phyloP scores from a whole-genome alignment of 2,329 filamentous ascomycete species.

The Daldinia eschscholtzii region DNA sequence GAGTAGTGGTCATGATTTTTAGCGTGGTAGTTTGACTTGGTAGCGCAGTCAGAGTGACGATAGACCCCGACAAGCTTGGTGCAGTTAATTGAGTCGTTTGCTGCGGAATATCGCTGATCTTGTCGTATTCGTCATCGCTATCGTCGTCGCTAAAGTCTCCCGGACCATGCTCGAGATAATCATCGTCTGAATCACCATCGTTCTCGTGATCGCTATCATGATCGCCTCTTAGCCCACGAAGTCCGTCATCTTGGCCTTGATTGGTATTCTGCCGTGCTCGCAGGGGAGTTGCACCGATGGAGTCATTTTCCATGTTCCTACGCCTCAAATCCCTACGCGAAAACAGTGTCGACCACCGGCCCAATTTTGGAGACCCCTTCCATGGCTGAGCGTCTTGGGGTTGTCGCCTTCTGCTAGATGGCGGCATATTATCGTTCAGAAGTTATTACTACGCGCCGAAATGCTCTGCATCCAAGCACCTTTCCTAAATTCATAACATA shows the following conservation, averaged over 20 bases:
- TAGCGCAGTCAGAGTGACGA: constrained; percentile 33
- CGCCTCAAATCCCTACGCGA: constrained; percentile 21
- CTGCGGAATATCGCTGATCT: background rate
- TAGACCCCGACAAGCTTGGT: constrained; percentile 23
- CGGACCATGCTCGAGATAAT: background rate
- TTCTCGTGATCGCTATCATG: constrained; percentile 3
- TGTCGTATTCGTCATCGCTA: constrained; percentile 1
- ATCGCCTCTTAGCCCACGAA: background rate
- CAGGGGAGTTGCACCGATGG: constrained; percentile 6
- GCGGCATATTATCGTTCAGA: constrained; percentile 45
- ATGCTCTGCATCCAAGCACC: constrained; percentile 48
- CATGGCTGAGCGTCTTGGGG: constrained; percentile 36
- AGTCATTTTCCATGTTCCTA: constrained; percentile 2
- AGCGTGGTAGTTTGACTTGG: constrained; percentile 27
- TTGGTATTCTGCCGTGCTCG: constrained; percentile 13
- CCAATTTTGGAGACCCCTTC: constrained; percentile 32
- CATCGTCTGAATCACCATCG: constrained; percentile 14
- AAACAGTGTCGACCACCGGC: constrained; percentile 33
- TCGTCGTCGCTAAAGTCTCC: constrained; percentile 1
- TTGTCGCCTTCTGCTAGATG: constrained; percentile 40
- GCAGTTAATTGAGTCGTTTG: background rate
- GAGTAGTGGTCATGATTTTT: constrained; percentile 5
- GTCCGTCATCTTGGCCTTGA: constrained; percentile 8
- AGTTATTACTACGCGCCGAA: constrained; percentile 34
- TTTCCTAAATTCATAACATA: constrained; percentile 45